Conservation (phyloP, 148 eudicot species). For the Simmondsia chinensis region DNA sequence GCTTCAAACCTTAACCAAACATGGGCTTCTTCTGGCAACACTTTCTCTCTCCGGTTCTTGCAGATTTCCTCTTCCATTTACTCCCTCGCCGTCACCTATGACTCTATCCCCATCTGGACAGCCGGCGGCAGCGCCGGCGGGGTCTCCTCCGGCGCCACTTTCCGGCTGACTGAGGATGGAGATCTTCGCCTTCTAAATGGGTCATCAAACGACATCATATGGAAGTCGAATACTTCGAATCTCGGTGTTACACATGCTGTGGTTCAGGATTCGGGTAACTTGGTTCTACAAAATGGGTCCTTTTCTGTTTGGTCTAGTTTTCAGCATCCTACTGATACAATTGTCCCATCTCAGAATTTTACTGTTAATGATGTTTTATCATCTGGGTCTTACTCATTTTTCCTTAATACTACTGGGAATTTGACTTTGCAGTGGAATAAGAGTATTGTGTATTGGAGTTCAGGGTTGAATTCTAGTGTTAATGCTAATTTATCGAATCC, state of each 20-base stretch:
- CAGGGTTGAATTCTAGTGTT: constrained; percentile 44
- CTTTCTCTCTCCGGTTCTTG: constrained; percentile 49
- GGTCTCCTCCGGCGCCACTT: constrained; percentile 28
- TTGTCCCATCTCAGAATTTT: constrained; percentile 51
- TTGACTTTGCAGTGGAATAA: constrained; percentile 58
- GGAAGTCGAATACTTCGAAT: constrained; percentile 50
- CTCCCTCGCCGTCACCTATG: constrained; percentile 45
- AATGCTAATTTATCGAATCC: constrained; percentile 35
- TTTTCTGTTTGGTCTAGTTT: constrained; percentile 53
- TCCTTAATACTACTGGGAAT: constrained; percentile 34
- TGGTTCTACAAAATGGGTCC: constrained; percentile 39
- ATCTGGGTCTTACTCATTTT: constrained; percentile 57
- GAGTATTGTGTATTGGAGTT: constrained; percentile 35
- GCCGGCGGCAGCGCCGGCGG: constrained; percentile 17
- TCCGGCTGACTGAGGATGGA: constrained; percentile 35
- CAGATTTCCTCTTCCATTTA: constrained; percentile 15
- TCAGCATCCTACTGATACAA: constrained; percentile 56
- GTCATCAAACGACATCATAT: constrained; percentile 23
- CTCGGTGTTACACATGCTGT: constrained; percentile 38
- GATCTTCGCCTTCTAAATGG: constrained; percentile 33
- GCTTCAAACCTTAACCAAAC: constrained; percentile 11
- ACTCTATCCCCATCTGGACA: constrained; percentile 44
- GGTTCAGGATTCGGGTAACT: constrained; percentile 51
- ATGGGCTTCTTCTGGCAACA: constrained; percentile 51
- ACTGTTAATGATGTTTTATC: constrained; percentile 16